Evolutionary conservation across 768 basidiomycete genomes (phyloP).

Genomic region (Lentinula sp.): DNA sequence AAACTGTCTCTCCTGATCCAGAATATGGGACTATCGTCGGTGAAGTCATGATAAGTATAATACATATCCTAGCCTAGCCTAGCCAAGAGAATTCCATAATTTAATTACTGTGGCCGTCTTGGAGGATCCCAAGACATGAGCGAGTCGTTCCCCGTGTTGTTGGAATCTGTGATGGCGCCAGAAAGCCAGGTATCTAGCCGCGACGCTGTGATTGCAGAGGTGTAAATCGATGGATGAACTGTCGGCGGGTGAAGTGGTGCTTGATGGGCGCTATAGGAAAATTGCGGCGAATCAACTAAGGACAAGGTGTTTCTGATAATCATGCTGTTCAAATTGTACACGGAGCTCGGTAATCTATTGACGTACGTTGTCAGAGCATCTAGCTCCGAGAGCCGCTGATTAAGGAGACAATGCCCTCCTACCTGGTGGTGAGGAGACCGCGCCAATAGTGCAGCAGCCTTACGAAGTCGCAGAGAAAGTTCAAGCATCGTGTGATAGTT

Average conservation of each 20-base stretch:
- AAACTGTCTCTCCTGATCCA: too few species aligned
- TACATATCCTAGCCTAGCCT: too few species aligned
- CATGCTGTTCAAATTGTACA: slow-evolving; percentile 8
- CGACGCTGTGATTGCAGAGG: slow-evolving; percentile 15
- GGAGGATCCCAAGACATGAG: slow-evolving; percentile 61
- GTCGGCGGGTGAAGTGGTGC: background rate
- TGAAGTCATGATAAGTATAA: too few species aligned
- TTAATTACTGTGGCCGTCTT: slow-evolving; percentile 15
- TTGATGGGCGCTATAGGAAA: background rate
- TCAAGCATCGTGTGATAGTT: slow-evolving; percentile 58
- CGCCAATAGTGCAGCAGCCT: slow-evolving; percentile 48
- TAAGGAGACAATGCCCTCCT: slow-evolving; percentile 26
- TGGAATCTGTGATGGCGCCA: slow-evolving; percentile 19
- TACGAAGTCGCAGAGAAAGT: slow-evolving; percentile 57
- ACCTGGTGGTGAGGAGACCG: slow-evolving; percentile 34
- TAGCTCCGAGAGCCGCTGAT: slow-evolving; percentile 42
- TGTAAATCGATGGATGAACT: slow-evolving; percentile 5
- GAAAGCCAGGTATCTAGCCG: slow-evolving; percentile 11
- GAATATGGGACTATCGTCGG: too few species aligned
- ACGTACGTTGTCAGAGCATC: slow-evolving; percentile 50
- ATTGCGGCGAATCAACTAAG: background rate
- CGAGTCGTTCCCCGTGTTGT: slow-evolving; percentile 42
- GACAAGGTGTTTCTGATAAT: slow-evolving; percentile 30
- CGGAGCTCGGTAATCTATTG: background rate
- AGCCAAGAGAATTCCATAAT: background rate